Evolutionary conservation across 352 stramenopile species (phyloP).

Genomic region (Pythium phragmitis): DNA sequence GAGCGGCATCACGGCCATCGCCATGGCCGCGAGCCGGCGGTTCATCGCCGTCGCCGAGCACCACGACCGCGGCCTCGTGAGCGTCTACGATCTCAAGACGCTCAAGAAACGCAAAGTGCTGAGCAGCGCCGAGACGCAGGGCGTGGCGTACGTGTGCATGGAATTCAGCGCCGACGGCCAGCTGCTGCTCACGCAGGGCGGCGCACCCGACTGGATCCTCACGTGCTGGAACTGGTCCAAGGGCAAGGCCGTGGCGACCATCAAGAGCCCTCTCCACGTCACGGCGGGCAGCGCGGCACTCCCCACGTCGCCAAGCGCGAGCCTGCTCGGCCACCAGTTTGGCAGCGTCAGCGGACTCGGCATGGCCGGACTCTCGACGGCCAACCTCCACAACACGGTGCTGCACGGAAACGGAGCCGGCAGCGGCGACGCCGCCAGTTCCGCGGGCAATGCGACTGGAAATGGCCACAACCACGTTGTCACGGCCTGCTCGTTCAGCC

Average conservation of each 20-base stretch:
- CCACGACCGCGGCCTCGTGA: conserved; percentile 26
- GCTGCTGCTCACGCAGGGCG: conserved; percentile 88
- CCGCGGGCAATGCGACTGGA: neutral
- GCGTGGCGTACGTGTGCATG: conserved; percentile 73
- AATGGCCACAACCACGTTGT: conserved; percentile 35
- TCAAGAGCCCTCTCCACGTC: conserved; percentile 69
- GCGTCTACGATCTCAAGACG: conserved; percentile 30
- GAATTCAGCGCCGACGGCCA: conserved; percentile 91
- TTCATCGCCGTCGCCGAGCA: conserved; percentile 56
- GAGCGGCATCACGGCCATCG: conserved; percentile 62
- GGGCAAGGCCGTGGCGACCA: conserved; percentile 79
- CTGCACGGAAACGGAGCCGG: neutral
- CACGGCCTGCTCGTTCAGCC: conserved; percentile 85
- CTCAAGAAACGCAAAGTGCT: conserved; percentile 82
- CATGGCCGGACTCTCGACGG: conserved; percentile 27
- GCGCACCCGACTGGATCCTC: conserved; percentile 84
- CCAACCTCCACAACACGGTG: conserved; percentile 26
- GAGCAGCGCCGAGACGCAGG: conserved; percentile 62
- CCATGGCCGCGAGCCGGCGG: conserved; percentile 64
- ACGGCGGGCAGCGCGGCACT: conserved; percentile 21
- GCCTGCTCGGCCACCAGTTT: conserved; percentile 43
- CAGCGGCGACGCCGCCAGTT: neutral
- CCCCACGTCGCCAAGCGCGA: conserved; percentile 42
- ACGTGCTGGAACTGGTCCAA: conserved; percentile 93
- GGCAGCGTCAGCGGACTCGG: conserved; percentile 26